Base-by-base conservation (phyloP, 1,284 basidiomycete species). In the Pascua guehoae region DNA sequence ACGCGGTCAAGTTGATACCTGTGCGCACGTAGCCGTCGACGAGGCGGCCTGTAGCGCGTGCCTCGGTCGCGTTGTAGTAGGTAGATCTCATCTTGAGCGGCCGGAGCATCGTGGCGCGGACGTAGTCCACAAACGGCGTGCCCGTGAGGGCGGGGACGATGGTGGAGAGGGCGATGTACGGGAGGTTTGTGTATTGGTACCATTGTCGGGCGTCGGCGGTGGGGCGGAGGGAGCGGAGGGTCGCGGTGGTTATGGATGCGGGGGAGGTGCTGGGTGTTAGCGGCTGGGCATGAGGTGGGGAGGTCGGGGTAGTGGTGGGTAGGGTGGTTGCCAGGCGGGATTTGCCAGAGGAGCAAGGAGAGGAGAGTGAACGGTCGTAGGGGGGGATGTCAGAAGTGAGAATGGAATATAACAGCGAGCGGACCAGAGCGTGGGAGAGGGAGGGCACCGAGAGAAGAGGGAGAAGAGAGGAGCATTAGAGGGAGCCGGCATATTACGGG, bases 161-260 rank as follows among this genome's bases (percentile, higher is more conserved):
- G 36, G 61, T 45, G 5, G 62, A 58, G 2, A 70, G 54, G 4
- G 62, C 53, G 11, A 60, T 41, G 54, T 67, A 72, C 53, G 64
- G 63, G 16, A 61, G 36, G 52, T 74, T 74, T 54, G 63, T 63
- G 66, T 76, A 76, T 54, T 73, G 71, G 49, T 51, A 70, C 10
- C 46, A 24, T 37, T 67, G 57, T 1, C 73, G 68, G 46, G 73
- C 49, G 43, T 67, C 67, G 15, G 67, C 55, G 0, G 70, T 71
- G 8, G 68, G 66, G 12, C 57, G 51, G 4, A 73, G 61, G 54
- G 69, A 41, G 4, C 53, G 58, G 32, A 76, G 40, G 24, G 54
- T 58, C 5, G 51, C 37, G 48, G 70, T 53, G 2, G 62, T 45
- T 1, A 62, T 42, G 10, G 44, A 46, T 8, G 61, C 24, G 24